A percentile compares a stretch with the other conserved stretches of the same genome.
These are phyloP conservation scores for Warburgia ugandensis DNA, from an alignment of 164 flowering plant genomes.

Conservation along the genomic window DNA sequence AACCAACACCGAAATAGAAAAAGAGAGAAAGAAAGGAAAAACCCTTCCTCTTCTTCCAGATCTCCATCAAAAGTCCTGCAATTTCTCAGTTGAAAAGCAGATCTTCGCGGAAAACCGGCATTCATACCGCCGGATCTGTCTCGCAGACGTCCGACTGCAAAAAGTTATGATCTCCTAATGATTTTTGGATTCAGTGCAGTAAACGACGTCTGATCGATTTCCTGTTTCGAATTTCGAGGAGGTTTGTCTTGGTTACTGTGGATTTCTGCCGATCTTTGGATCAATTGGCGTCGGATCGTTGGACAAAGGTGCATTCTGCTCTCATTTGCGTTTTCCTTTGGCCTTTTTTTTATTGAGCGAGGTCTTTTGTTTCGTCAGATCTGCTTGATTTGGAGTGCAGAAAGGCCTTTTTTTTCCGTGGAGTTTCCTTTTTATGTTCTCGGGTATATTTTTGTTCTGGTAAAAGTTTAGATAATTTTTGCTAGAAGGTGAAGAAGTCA, in stretches of 20 bases:
- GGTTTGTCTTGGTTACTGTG: conserved; percentile 1
- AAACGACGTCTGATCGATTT: conserved; percentile 3
- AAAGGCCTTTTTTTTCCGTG: too few species aligned
- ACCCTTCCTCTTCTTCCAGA: conserved; percentile 5
- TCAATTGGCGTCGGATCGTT: neutral
- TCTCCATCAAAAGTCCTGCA: neutral
- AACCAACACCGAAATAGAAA: neutral
- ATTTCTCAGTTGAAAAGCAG: conserved; percentile 1
- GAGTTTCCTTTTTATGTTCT: too few species aligned
- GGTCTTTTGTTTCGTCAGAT: neutral
- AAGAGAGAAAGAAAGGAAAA: too few species aligned
- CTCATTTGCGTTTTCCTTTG: too few species aligned
- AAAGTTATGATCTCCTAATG: conserved; percentile 7
- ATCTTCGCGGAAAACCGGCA: neutral
- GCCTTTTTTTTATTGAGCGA: too few species aligned
- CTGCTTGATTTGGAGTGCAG: too few species aligned
- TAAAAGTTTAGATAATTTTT: neutral
- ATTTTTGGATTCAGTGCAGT: conserved; percentile 40
- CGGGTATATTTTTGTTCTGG: neutral
- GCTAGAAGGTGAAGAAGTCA: neutral
- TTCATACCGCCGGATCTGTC: conserved; percentile 3
- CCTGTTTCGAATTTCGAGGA: conserved; percentile 6
- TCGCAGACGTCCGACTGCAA: conserved; percentile 2
- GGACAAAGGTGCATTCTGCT: neutral
- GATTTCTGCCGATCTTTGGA: neutral